A percentile compares a stretch with the other conserved stretches of the same genome.
These are phyloP conservation scores for Prototheca stagnorum DNA, from an alignment of 163 green algal species.

Conservation along the genomic window DNA sequence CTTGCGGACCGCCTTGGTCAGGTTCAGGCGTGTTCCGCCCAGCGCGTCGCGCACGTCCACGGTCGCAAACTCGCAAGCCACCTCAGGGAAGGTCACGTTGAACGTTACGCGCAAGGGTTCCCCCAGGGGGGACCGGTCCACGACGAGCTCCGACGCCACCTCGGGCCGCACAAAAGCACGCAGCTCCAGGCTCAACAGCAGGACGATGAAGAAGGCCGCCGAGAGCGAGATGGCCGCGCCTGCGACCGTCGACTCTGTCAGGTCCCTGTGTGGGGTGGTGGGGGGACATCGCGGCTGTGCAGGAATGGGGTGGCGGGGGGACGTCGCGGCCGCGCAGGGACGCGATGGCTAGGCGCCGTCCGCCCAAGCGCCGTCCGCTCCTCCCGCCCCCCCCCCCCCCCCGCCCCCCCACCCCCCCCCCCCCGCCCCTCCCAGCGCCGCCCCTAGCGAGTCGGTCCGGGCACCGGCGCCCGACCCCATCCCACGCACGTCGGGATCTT, in stretches of 20 bases:
- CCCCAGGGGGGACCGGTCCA: slow-evolving; percentile 65
- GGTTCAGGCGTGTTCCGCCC: slow-evolving; percentile 78
- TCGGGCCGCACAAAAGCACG: slow-evolving; percentile 42
- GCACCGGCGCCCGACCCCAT: not conserved
- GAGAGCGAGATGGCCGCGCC: slow-evolving; percentile 69
- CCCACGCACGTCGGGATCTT: slow-evolving; percentile 55
- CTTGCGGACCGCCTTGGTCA: slow-evolving; percentile 85
- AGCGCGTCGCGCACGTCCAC: slow-evolving; percentile 82
- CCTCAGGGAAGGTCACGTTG: slow-evolving; percentile 62
- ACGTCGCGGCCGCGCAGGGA: not conserved
- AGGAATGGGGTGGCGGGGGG: not conserved
- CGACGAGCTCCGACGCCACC: slow-evolving; percentile 54
- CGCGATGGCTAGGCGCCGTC: not conserved
- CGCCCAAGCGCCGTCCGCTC: not conserved
- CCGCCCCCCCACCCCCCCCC: not conserved
- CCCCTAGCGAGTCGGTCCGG: not conserved
- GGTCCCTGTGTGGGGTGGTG: slow-evolving; percentile 41
- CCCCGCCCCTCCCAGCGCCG: not conserved
- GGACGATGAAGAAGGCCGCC: slow-evolving; percentile 57
- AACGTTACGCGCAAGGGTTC: slow-evolving; percentile 92
- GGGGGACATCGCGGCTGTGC: not conserved
- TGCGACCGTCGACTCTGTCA: slow-evolving; percentile 75
- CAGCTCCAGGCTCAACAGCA: slow-evolving; percentile 69
- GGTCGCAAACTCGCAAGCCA: slow-evolving; percentile 89
- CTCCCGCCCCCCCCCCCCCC: too few relatives aligned